Evolutionary conservation across 108 stramenopile species (phyloP), one percentile per base, ranked within the genome.

Genomic region (Cyclotella choctawhatcheeana): DNA sequence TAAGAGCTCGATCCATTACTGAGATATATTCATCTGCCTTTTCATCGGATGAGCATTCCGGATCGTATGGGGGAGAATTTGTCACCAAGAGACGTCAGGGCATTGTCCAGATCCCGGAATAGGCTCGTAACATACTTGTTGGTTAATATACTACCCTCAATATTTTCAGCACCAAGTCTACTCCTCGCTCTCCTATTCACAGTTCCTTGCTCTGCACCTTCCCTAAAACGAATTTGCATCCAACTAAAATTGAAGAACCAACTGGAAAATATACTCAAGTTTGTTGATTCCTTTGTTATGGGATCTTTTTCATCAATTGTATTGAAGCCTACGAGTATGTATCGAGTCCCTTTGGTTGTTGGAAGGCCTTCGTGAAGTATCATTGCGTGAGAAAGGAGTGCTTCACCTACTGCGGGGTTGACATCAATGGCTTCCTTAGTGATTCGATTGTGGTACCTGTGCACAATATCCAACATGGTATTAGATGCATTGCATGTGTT

Each of bases 281-380:
- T 78, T 8, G 78, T 87, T 16, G 44, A 14, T n/a, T 56, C 37
- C 20, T 69, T 48, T 0, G 69, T 74, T 14, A 75, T 77, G 17
- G 85, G 87, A 88, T 91, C 85, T n/a, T 81, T 63, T 29, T 44
- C 45, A 43, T 91, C 90, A 24, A 91, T 80, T 6, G 58, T 45
- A 44, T 84, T 67, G 56, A 88, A 91, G 44, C 85, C 86, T 12
- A 91, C 86, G 44, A 91, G 64, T 31, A 91, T 84, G 40, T 84
- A 85, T 22, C 90, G 70, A 5, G 78, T 78, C 4, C 90, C 90
- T 24, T 73, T 76, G 4, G 83, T 78, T 0, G 83, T 80, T 44
- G 74, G 76, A 5, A 83, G 40, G 3, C 87, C 90, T 55, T 91
- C 90, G 56, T 89, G 88, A 47, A 77, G 34, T 13, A 85, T 64